These are phyloP conservation scores for Cystobasidiaceae sp. DNA, from an alignment of 1,284 basidiomycete species.

Conservation along the genomic window DNA sequence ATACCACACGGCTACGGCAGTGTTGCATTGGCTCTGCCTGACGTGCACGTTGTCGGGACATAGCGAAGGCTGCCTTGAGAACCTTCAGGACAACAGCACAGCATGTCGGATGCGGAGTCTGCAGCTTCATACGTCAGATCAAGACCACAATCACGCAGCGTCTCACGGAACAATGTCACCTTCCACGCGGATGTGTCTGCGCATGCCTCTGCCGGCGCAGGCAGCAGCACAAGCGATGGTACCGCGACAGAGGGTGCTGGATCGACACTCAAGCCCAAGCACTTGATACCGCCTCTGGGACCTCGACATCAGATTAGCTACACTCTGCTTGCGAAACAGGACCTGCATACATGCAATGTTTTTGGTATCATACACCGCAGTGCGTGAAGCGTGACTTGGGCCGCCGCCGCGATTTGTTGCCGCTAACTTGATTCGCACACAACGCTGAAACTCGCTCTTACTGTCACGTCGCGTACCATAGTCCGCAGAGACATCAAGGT, in stretches of 20 bases:
- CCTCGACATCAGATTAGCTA: slow-evolving; percentile 9
- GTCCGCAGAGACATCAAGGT: slow-evolving; percentile 31
- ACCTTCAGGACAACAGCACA: too few species aligned
- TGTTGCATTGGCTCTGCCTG: too few species aligned
- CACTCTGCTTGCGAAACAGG: slow-evolving; percentile 16
- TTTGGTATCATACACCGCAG: slow-evolving; percentile 31
- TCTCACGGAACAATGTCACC: background rate
- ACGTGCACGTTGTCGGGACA: background rate
- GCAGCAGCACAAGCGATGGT: background rate
- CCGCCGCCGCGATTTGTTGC: background rate
- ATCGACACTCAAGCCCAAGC: slow-evolving; percentile 2
- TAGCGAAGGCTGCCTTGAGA: too few species aligned
- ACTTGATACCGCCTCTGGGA: background rate
- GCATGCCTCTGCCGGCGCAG: background rate
- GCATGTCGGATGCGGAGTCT: slow-evolving; percentile 4
- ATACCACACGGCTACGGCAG: too few species aligned
- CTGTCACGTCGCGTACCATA: background rate
- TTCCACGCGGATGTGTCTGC: background rate
- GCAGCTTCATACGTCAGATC: background rate
- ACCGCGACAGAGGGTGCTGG: background rate
- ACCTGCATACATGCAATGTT: slow-evolving; percentile 20
- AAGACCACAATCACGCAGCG: slow-evolving; percentile 1
- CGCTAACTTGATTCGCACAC: too few species aligned
- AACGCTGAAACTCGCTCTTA: too few species aligned
- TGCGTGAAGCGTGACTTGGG: background rate